These are phyloP conservation scores for Podospora pseudocomata DNA, from an alignment of 495 filamentous ascomycete species.

Conservation along the genomic window DNA sequence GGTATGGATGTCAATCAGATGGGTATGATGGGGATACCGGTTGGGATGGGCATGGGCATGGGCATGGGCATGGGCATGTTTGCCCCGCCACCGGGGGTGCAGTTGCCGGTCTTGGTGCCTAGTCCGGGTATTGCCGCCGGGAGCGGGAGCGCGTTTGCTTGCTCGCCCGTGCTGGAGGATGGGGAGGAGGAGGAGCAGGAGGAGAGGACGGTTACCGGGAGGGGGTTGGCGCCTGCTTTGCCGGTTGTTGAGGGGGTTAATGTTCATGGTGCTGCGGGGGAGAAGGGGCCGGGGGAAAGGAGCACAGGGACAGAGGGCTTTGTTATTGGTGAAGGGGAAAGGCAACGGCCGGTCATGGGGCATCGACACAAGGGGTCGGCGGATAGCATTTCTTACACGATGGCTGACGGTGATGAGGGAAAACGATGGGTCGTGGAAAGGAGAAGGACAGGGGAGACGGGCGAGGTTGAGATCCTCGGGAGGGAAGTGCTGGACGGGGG, in stretches of 20 bases:
- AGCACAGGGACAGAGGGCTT: constrained; percentile 1
- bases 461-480: constrained; percentile 46
- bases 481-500: constrained; percentile 36
- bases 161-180: constrained; percentile 6
- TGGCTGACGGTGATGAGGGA: constrained; percentile 49
- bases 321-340: neutral
- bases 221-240: constrained; percentile 9
- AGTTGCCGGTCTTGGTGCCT: neutral
- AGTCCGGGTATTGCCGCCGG: neutral
- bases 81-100: neutral
- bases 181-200: neutral
- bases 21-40: neutral
- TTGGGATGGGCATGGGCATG: neutral
- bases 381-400: constrained; percentile 57
- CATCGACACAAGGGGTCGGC: constrained; percentile 49
- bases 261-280: neutral
- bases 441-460: constrained; percentile 49
- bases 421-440: constrained; percentile 56
- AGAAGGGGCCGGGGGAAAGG: neutral
- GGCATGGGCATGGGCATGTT: neutral
- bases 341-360: constrained; percentile 31
- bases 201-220: neutral
- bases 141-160: constrained; percentile 3
- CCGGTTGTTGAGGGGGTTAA: neutral
- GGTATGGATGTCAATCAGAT: constrained; percentile 6